Conservation (phyloP, 345 rosid genomes). For the Sonneratia alba region DNA sequence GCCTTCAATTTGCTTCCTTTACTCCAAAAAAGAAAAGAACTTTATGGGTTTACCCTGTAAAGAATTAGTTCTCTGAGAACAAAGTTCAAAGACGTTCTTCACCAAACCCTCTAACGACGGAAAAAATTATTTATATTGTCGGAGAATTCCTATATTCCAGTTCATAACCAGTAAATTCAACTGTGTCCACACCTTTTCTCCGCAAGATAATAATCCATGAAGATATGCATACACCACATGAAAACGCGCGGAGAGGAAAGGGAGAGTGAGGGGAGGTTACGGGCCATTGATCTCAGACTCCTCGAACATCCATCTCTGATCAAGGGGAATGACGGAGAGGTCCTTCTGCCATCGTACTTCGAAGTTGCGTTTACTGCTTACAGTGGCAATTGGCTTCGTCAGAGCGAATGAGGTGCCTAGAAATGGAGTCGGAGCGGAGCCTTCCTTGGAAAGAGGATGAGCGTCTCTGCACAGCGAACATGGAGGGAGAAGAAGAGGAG, state of each 20-base stretch:
- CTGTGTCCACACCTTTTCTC: background rate
- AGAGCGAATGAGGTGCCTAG: slow-evolving; percentile 28
- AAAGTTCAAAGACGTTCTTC: no score
- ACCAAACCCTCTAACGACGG: background rate
- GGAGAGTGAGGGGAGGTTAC: slow-evolving; percentile 25
- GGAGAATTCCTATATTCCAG: background rate
- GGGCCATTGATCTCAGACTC: slow-evolving; percentile 58
- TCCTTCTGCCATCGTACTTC: slow-evolving; percentile 39
- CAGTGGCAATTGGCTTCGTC: slow-evolving; percentile 21
- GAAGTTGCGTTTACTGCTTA: slow-evolving; percentile 22
- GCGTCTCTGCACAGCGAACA: background rate
- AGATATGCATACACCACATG: no score
- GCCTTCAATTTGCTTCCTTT: no score
- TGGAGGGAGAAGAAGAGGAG: slow-evolving; percentile 10
- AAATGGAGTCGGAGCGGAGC: slow-evolving; percentile 19
- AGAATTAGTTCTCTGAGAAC: no score
- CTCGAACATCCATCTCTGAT: slow-evolving; percentile 71
- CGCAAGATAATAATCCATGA: no score
- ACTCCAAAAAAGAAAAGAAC: background rate
- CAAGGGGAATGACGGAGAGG: slow-evolving; percentile 42
- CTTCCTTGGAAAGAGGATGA: background rate
- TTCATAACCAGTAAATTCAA: background rate
- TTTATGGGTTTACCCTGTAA: background rate
- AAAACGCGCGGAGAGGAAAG: background rate
- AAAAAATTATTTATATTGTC: no score